phyloP scores from a whole-genome alignment of 176 grass and related monocot species.

The Canna indica region DNA sequence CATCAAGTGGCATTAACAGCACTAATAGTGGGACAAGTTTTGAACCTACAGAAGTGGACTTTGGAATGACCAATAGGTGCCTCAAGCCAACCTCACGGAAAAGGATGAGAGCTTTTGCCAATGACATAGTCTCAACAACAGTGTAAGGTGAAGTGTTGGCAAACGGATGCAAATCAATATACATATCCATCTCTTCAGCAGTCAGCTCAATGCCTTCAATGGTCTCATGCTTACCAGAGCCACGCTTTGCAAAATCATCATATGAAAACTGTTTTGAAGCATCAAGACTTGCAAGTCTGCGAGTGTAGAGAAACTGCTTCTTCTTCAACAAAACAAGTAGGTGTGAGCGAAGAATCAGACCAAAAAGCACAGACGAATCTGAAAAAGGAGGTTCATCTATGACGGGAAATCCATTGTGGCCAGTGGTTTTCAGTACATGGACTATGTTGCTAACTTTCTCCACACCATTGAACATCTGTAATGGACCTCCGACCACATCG shows the following conservation, averaged over 20 bases:
- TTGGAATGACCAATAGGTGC: conserved; percentile 87
- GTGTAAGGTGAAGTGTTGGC: conserved; percentile 92
- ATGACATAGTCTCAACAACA: conserved; percentile 89
- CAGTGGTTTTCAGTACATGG: conserved; percentile 63
- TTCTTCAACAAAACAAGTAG: conserved; percentile 85
- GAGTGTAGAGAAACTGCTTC: conserved; percentile 40
- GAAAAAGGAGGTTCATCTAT: conserved; percentile 68
- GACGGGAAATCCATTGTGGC: conserved; percentile 85
- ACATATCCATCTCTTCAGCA: conserved; percentile 85
- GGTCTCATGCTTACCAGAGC: conserved; percentile 55
- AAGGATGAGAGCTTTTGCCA: conserved; percentile 86
- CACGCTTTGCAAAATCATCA: conserved; percentile 72
- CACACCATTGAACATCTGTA: conserved; percentile 56
- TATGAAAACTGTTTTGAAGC: conserved; percentile 43
- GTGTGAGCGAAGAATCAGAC: conserved; percentile 65
- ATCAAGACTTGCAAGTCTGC: conserved; percentile 26
- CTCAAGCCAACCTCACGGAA: conserved; percentile 87
- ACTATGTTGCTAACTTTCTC: conserved; percentile 85
- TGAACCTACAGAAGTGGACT: conserved; percentile 59
- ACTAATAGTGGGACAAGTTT: neutral
- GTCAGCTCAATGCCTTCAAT: conserved; percentile 60
- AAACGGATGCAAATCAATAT: conserved; percentile 83
- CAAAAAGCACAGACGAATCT: conserved; percentile 50
- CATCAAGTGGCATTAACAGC: neutral
- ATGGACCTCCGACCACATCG: conserved; percentile 85